Base-by-base conservation (phyloP, 176 grass and related monocot species). In the Eleusine coracana region DNA sequence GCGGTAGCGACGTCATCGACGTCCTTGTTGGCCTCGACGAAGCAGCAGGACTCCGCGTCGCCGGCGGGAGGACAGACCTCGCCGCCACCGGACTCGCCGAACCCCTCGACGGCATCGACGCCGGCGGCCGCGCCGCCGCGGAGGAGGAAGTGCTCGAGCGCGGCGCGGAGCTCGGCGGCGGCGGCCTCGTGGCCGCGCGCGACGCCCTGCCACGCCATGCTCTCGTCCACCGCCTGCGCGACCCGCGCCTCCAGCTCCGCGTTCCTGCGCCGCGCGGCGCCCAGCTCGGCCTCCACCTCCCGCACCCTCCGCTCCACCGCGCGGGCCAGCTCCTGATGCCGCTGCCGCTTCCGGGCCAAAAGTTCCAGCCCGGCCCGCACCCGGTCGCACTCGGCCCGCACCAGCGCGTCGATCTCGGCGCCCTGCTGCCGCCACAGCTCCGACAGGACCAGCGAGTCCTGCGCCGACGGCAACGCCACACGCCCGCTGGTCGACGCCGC, bases 91-190 rank as follows among this genome's bases (percentile, higher is more conserved):
- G 80, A 92, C 6, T 97, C 86, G 6, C 91, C 86, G 41, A 61
- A 91, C 11, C 91, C 91, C 74, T 91, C 91, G 75, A 84, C 87
- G 6, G 60, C n/a, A n/a, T n/a, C n/a, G n/a, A n/a, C n/a, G n/a
- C n/a, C 74, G 34, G 29, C 65, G 20, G 9, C 1, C 1, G 21
- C 18, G 5, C 27, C 51, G 73, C 5, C 25, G 46, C 1, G 40
- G 39, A 29, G 14, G 5, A 73, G 85, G 27, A 86, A 82, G 21
- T 87, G 59, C 18, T 91, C 88, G 41, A 96, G 84, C 31, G 71
- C 84, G 38, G 90, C 64, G 48, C 77, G 86, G 2, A 97, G 84
- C 8, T 74, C 86, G 0, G 65, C 23, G 1, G 84, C 86, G 38
- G 63, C 60, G 34, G 84, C 78, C 84, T 97, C 91, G 51, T 91